Evolutionary conservation across 2,329 filamentous ascomycete genomes (phyloP).

Genomic region (Penicillium sp.): DNA sequence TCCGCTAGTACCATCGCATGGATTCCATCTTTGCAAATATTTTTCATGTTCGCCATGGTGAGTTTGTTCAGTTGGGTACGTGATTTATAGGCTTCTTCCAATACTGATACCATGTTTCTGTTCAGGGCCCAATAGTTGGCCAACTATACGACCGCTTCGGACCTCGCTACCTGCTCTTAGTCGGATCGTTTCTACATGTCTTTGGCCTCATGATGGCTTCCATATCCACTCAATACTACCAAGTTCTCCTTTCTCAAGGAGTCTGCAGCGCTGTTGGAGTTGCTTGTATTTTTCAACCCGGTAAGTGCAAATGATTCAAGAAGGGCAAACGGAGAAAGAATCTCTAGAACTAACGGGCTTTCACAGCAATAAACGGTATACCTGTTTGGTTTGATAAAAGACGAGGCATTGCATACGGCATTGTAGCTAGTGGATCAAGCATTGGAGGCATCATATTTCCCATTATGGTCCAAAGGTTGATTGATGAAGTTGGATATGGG

Average conservation of each 20-base stretch:
- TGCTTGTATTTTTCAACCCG: conserved; percentile 40
- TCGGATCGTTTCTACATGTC: conserved; percentile 52
- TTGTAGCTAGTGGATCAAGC: conserved; percentile 53
- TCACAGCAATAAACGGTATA: not conserved
- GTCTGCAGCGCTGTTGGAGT: conserved; percentile 52
- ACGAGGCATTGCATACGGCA: conserved; percentile 52
- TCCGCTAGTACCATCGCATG: conserved; percentile 54
- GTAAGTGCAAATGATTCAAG: conserved; percentile 29
- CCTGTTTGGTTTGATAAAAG: conserved; percentile 49
- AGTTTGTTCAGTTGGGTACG: not conserved
- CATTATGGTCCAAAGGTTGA: conserved; percentile 57
- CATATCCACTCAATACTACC: conserved; percentile 53
- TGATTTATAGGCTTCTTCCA: not conserved
- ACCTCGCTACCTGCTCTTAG: conserved; percentile 50
- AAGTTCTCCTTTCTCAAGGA: conserved; percentile 54
- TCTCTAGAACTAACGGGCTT: conserved; percentile 39
- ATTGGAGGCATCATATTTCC: conserved; percentile 59
- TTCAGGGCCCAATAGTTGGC: conserved; percentile 38
- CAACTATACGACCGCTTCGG: conserved; percentile 60
- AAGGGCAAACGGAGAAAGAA: conserved; percentile 22
- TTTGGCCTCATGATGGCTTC: conserved; percentile 59
- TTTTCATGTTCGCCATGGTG: conserved; percentile 50
- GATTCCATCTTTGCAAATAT: conserved; percentile 56
- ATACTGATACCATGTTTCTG: not conserved
- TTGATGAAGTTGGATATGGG: conserved; percentile 50